Evolutionary conservation across 2,329 filamentous ascomycete genomes (phyloP).

Genomic region (Fusarium pilosicola): DNA sequence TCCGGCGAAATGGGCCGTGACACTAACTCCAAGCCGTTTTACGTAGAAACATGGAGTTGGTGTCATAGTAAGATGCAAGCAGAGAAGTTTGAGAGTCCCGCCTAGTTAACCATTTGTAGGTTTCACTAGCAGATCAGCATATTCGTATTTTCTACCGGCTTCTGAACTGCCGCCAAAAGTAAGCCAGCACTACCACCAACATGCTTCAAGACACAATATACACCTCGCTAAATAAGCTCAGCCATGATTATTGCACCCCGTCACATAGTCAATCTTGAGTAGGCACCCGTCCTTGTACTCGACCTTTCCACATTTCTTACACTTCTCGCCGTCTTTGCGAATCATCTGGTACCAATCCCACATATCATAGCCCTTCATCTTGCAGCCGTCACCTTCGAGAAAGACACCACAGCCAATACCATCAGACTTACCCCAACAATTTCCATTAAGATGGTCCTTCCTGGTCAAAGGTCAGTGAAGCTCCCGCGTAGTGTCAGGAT

Average conservation of each 20-base stretch:
- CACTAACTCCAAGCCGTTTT: too few species aligned
- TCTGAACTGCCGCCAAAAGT: too few species aligned
- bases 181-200: not conserved
- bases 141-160: accelerated
- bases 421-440: not conserved
- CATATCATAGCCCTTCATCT: not conserved
- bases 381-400: too few species aligned
- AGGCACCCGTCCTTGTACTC: not conserved
- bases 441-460: not conserved
- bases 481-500: not conserved
- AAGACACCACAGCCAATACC: not conserved
- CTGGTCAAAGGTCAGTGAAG: not conserved
- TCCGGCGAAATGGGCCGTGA: not conserved
- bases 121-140: too few species aligned
- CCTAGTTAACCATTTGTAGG: too few species aligned
- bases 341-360: not conserved
- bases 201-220: not conserved
- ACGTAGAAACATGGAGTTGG: too few species aligned
- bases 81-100: accelerated
- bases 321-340: not conserved
- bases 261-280: not conserved
- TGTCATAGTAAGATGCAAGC: too few species aligned
- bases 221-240: not conserved
- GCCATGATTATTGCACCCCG: not conserved
- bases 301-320: not conserved